These are phyloP conservation scores for Actinomortierella ambigua DNA, from an alignment of 371 early-diverging fungal species.

Conservation along the genomic window DNA sequence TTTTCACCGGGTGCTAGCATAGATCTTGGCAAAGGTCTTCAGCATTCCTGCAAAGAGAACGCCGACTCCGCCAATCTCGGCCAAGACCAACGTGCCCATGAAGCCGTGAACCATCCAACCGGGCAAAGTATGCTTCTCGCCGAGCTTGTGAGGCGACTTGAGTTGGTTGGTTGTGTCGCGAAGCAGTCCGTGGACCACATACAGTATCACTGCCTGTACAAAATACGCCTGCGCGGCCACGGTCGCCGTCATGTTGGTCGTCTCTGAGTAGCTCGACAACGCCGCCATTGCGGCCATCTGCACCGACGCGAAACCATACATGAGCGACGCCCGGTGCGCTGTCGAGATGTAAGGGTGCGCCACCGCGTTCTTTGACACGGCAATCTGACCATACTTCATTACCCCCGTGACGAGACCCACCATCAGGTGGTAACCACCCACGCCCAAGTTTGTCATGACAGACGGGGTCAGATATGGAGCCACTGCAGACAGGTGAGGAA, in stretches of 20 bases:
- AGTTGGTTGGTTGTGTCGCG: conserved; percentile 35
- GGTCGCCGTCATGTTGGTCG: conserved; percentile 15
- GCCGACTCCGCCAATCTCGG: conserved; percentile 33
- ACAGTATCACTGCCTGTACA: conserved; percentile 16
- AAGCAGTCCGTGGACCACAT: conserved; percentile 30
- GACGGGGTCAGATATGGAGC: conserved; percentile 28
- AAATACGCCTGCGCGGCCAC: conserved; percentile 26
- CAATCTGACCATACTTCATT: conserved; percentile 35
- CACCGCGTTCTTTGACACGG: conserved; percentile 19
- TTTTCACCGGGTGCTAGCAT: too few species aligned
- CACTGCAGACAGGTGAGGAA: background rate
- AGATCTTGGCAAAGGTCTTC: conserved; percentile 16
- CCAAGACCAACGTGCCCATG: conserved; percentile 20
- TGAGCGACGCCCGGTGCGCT: conserved; percentile 34
- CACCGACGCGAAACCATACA: conserved; percentile 39
- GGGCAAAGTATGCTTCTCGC: conserved; percentile 15
- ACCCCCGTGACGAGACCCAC: conserved; percentile 27
- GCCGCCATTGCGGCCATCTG: conserved; percentile 24
- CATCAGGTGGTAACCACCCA: conserved; percentile 35
- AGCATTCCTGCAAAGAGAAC: conserved; percentile 22
- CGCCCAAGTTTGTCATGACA: conserved; percentile 22
- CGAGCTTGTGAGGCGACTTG: conserved; percentile 28
- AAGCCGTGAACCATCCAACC: conserved; percentile 16
- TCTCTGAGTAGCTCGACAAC: conserved; percentile 21
- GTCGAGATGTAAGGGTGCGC: conserved; percentile 42